Evolutionary conservation across 2,329 filamentous ascomycete species (phyloP).

Genomic region (Hypocrella siamensis): DNA sequence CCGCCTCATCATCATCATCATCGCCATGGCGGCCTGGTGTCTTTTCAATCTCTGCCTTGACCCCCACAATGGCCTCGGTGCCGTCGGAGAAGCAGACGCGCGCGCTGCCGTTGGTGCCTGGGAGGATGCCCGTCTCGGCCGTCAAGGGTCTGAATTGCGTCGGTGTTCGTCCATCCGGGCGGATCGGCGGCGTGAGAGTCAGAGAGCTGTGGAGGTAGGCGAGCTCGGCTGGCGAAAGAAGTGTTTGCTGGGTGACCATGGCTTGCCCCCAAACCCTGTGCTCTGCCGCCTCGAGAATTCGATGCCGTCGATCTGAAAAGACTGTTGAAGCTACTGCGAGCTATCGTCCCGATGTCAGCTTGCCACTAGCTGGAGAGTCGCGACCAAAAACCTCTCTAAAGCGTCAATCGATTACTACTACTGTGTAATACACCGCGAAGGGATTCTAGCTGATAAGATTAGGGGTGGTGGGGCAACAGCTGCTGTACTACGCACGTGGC

Average conservation of each 20-base stretch:
- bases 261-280: background rate
- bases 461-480: background rate
- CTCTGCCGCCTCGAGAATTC: too few relatives aligned
- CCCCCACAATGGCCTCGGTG: conserved; percentile 86
- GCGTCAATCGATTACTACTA: too few relatives aligned
- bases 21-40: conserved; percentile 24
- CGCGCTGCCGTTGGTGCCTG: conserved; percentile 80
- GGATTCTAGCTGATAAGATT: conserved; percentile 1
- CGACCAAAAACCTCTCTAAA: too few relatives aligned
- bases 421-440: too few relatives aligned
- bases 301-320: too few relatives aligned
- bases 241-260: conserved; percentile 55
- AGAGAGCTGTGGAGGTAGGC: conserved; percentile 88
- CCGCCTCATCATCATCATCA: conserved; percentile 8
- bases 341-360: too few relatives aligned
- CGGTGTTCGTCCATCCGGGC: conserved; percentile 68
- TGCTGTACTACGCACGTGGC: too few relatives aligned
- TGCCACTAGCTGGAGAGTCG: too few relatives aligned
- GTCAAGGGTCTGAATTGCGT: conserved; percentile 82
- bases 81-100: conserved; percentile 90
- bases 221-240: conserved; percentile 88
- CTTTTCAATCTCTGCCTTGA: conserved; percentile 87
- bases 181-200: conserved; percentile 64
- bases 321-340: too few relatives aligned
- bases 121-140: conserved; percentile 81